Conservation (phyloP, 495 filamentous ascomycete species). For the Penicillium argentinense region DNA sequence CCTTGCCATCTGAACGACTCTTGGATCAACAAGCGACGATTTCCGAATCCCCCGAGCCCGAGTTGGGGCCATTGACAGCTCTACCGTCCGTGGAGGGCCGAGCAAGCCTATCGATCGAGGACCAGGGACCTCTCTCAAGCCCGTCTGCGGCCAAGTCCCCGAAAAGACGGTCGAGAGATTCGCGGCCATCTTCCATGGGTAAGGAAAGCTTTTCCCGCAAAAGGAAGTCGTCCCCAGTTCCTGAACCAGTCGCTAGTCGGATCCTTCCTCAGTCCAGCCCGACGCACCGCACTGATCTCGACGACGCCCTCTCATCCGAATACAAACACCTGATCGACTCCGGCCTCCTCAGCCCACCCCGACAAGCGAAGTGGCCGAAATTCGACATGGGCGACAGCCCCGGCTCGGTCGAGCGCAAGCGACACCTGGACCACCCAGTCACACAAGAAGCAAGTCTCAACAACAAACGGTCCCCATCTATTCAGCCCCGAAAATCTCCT, state of each 20-base stretch:
- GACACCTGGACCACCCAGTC: slow-evolving; percentile 8
- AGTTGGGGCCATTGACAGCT: slow-evolving; percentile 12
- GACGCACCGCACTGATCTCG: slow-evolving; percentile 11
- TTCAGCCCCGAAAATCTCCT: slow-evolving; percentile 19
- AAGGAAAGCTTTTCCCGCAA: slow-evolving; percentile 43
- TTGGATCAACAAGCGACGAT: slow-evolving; percentile 33
- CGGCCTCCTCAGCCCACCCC: slow-evolving; percentile 21
- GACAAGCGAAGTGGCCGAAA: slow-evolving; percentile 38
- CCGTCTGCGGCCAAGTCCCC: slow-evolving; percentile 15
- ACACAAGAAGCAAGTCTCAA: slow-evolving; percentile 13
- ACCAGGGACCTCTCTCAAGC: slow-evolving; percentile 4
- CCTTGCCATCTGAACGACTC: slow-evolving; percentile 60
- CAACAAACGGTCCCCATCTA: slow-evolving; percentile 17
- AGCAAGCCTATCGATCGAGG: slow-evolving; percentile 13
- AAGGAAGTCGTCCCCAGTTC: slow-evolving; percentile 41
- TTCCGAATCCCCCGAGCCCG: slow-evolving; percentile 4
- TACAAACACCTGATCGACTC: slow-evolving; percentile 15
- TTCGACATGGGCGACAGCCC: slow-evolving; percentile 38
- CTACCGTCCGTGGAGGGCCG: slow-evolving; percentile 17
- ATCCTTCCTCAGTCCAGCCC: slow-evolving; percentile 16
- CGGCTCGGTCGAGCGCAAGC: slow-evolving; percentile 37
- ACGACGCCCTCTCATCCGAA: slow-evolving; percentile 14
- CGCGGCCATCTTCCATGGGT: slow-evolving; percentile 24
- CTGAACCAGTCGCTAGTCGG: slow-evolving; percentile 32
- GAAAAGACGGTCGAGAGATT: slow-evolving; percentile 19